Evolutionary conservation across 2,329 filamentous ascomycete genomes (phyloP), one percentile per base, ranked within the genome.

Genomic region (Trichoderma polysporum): DNA sequence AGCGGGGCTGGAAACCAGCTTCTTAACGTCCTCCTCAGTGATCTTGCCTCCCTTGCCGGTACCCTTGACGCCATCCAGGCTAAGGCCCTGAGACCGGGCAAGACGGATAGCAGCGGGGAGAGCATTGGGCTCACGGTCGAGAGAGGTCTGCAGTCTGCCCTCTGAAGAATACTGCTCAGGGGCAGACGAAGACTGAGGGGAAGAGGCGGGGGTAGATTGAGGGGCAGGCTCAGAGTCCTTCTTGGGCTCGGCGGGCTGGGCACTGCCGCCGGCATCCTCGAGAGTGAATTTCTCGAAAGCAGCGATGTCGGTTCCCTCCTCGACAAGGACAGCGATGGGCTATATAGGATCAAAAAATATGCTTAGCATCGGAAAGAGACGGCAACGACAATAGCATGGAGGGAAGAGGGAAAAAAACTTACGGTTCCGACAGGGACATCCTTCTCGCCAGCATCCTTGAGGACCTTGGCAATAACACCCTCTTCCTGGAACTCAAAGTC

Each of bases 401-500:
- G 67, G 41, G 54, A 54, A 60, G 59, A n/a, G 57, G 33, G 15
- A 45, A 47, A 35, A 60, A 35, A 35, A 88, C 93, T 84, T 88
- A 99, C 95, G 81, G 91, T 95, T 79, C 95, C 95, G 75, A 99
- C 93, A 33, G 94, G 80, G 70, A 99, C 84, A 79, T 99, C 95
- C 86, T 98, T 99, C 81, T 90, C 91, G 72, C 96, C 96, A 68
- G 91, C 90, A 53, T 97, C 91, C 84, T 93, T 95, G 76, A 99
- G 85, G 71, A 98, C 87, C 87, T 97, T 97, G 76, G 95, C 94
- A 73, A 99, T 86, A 69, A 97, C 87, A 84, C 94, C 95, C 79
- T 98, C 95, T 77, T 99, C 95, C 82, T 99, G 95, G 83, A 97
- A 98, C 82, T 99, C 95, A 79, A 99, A 98, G 85, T 99, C 95